Conservation (phyloP, 306 rosid species). For the Styphnolobium japonicum region DNA sequence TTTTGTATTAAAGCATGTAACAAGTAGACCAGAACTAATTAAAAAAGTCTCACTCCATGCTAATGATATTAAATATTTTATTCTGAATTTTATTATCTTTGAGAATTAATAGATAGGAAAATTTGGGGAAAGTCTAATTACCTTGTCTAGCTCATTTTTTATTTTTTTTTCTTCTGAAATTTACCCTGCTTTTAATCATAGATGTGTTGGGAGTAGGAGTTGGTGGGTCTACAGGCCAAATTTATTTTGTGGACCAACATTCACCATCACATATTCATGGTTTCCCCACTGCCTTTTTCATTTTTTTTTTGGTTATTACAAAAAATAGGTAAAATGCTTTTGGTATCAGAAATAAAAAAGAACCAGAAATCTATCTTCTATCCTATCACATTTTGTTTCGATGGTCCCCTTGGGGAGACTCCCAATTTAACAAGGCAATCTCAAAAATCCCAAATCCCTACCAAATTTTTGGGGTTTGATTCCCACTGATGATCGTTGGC, state of each 20-base stretch:
- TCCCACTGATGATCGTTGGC: not conserved
- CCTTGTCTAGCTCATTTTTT: not conserved
- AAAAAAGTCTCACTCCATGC: conserved; percentile 20
- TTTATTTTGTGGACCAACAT: conserved; percentile 50
- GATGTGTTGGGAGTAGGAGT: conserved; percentile 38
- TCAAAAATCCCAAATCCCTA: not conserved
- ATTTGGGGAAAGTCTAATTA: not conserved
- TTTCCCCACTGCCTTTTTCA: not conserved
- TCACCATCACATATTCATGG: conserved; percentile 23
- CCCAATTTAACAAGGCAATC: not conserved
- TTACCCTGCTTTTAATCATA: conserved; percentile 38
- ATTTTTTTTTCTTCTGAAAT: not conserved
- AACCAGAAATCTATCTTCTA: not conserved
- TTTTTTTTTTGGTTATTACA: not conserved
- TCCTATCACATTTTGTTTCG: not conserved
- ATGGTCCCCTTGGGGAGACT: not conserved
- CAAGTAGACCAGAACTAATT: conserved; percentile 2
- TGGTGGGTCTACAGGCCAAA: conserved; percentile 34
- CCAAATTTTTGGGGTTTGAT: not conserved
- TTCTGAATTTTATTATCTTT: not conserved
- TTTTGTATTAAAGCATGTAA: conserved; percentile 12
- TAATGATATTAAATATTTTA: not conserved
- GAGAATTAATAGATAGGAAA: not conserved
- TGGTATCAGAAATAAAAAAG: not conserved
- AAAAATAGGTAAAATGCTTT: not conserved